phyloP scores from a whole-genome alignment of 371 early-diverging fungal genomes.

The Synchytrium microbalum region DNA sequence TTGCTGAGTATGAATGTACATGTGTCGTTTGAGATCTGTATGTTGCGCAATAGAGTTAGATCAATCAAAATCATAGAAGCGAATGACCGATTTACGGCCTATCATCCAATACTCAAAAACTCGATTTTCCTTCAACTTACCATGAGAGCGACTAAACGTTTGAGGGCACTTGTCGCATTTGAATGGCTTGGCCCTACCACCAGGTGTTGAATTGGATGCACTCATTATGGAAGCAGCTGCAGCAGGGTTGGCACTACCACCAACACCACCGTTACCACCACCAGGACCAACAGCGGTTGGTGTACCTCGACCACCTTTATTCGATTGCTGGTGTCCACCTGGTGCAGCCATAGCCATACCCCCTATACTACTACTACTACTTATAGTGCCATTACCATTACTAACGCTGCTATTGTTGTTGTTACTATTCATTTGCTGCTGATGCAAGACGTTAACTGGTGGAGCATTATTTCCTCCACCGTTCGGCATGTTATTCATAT shows the following conservation, averaged over 20 bases:
- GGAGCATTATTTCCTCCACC: too few species aligned
- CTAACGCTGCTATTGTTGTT: too few species aligned
- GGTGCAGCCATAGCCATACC: too few species aligned
- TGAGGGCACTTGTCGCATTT: conserved; percentile 36
- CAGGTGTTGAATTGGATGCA: background rate
- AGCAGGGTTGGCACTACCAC: too few species aligned
- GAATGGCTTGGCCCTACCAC: conserved; percentile 30
- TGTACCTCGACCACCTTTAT: too few species aligned
- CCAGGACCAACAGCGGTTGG: too few species aligned
- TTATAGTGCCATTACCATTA: too few species aligned
- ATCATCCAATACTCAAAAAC: background rate
- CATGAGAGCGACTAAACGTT: conserved; percentile 39
- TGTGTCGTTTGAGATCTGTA: conserved; percentile 38
- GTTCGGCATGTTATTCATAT: background rate
- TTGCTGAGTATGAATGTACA: conserved; percentile 36
- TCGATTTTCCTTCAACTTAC: conserved; percentile 11
- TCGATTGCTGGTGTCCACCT: too few species aligned
- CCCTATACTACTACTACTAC: too few species aligned
- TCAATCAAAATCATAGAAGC: background rate
- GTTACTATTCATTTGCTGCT: background rate
- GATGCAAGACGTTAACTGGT: too few species aligned
- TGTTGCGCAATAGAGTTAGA: background rate
- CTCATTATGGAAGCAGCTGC: background rate
- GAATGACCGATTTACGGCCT: background rate
- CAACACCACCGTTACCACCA: too few species aligned